Evolutionary conservation across 495 filamentous ascomycete genomes (phyloP), one percentile per base, ranked within the genome.

Genomic region (Xylaria bambusicola): DNA sequence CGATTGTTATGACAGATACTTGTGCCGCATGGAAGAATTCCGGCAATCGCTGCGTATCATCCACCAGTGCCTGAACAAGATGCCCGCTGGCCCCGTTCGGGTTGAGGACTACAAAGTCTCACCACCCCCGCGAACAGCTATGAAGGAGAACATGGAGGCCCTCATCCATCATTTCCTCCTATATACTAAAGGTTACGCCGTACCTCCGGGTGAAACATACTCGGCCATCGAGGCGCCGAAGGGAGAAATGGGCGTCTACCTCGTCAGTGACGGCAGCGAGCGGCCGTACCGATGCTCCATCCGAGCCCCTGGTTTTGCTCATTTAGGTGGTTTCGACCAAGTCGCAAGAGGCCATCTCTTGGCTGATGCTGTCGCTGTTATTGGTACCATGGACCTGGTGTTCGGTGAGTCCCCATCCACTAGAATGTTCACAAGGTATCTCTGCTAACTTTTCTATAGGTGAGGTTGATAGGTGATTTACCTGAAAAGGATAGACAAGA

Each of bases 111-210:
- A 97, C 83, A 98, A 98, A 83, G 86, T 99, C 73, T 88, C 89
- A n/a, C 94, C 94, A 8, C 94, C 94, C 38, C 94, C 94, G 13
- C 86, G 94, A 68, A 84, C 87, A n/a, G 95, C 94, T 64, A 99
- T 99, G 94, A 99, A 99, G 83, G 94, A 99, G 83, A 87, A 99
- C 77, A 99, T 99, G 95, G 94, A 99, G 75, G 93, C 94, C 20
- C 82, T 99, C 13, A 99, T 99, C 72, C 94, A 99, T 77, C 94
- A 99, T 81, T 99, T 99, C 83, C 78, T 99, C 48, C 85, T 99
- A 31, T 99, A 92, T 78, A 97, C 92, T 71, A 99, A 98, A 81
- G 94, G 94, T 56, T 99, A 98, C 74, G 84, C 89, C 40, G 94
- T 99, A 8, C 94, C 94, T n/a, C 94, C 94, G 1, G 94, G 94